Evolutionary conservation across 345 rosid genomes (phyloP).

Genomic region (Trapa incisa): DNA sequence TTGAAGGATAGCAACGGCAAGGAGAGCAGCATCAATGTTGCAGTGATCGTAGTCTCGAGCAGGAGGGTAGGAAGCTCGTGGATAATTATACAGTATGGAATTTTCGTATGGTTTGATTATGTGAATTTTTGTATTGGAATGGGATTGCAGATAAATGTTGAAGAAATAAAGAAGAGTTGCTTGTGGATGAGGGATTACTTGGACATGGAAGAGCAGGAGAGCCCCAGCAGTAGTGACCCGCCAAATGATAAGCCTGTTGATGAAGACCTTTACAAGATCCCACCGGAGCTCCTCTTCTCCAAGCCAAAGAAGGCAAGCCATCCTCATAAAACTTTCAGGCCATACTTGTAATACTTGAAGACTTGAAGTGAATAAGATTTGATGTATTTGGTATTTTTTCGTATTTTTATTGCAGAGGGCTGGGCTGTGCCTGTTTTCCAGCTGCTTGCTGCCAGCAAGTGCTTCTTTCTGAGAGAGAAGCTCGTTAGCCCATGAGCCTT

Average conservation of each 20-base stretch:
- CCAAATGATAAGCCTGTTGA: conserved; percentile 20
- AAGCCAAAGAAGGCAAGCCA: conserved; percentile 24
- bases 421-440: conserved; percentile 21
- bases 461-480: conserved; percentile 11
- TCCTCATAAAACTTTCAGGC: neutral
- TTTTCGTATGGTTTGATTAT: no score
- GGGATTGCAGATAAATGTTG: neutral
- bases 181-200: neutral
- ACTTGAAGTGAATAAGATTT: no score
- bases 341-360: no score
- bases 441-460: conserved; percentile 24
- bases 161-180: neutral
- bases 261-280: conserved; percentile 27
- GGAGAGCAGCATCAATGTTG: conserved; percentile 22
- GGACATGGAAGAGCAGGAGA: neutral
- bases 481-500: neutral
- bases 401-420: conserved; percentile 15
- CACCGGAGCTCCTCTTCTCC: conserved; percentile 22
- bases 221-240: neutral
- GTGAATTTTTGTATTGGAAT: no score
- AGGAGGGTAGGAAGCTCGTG: conserved; percentile 13
- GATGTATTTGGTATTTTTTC: no score
- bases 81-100: no score
- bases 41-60: conserved; percentile 30
- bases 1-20: neutral